Base-by-base conservation (phyloP, 163 green algal species). In the Coccomyxa subellipsoidea region DNA sequence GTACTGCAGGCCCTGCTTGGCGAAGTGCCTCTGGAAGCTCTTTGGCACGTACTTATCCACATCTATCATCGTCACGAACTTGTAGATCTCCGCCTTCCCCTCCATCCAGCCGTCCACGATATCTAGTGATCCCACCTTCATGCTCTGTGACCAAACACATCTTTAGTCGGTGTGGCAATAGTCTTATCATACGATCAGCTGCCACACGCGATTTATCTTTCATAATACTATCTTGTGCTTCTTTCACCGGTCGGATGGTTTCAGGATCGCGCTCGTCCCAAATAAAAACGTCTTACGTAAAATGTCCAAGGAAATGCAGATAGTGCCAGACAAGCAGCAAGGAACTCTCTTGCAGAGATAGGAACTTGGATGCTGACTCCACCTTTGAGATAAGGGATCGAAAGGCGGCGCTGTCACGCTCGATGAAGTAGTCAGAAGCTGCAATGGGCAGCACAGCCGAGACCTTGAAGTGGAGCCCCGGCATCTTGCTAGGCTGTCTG, bases 41-140 rank as follows among this genome's bases (percentile, higher is more conserved):
- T 81, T 75, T 27, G 84, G 84, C 32, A 84, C 80, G 54, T 80
- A 84, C 35, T 80, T 82, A 76, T 87, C 76, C 21, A 87, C 40
- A 21, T 84, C 69, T n/a, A 80, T 80, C 38, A 75, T 54, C 0
- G 80, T 87, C 2, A 84, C 81, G 47, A 84, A 79, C 75, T 81
- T 78, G 75, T 81, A 84, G 1, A 84, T 73, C 75, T 84, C 75
- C 29, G 75, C 8, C 23, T 84, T 25, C 21, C 40, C 80, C 23
- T 84, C 40, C 40, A 73, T 59, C 80, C 80, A 84, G 32, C 80
- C 35, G 21, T 80, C 78, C 18, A 54, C 80, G 77, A 84, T 81
- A 27, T 87, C 84, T 6, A 84, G 53, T 8, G 40, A 53, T 1
- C 72, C 84, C n/a, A 84, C 36, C 18, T 83, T 82, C 15, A 80